Conservation (phyloP, 441 rosid genomes). For the Populus hybrid region DNA sequence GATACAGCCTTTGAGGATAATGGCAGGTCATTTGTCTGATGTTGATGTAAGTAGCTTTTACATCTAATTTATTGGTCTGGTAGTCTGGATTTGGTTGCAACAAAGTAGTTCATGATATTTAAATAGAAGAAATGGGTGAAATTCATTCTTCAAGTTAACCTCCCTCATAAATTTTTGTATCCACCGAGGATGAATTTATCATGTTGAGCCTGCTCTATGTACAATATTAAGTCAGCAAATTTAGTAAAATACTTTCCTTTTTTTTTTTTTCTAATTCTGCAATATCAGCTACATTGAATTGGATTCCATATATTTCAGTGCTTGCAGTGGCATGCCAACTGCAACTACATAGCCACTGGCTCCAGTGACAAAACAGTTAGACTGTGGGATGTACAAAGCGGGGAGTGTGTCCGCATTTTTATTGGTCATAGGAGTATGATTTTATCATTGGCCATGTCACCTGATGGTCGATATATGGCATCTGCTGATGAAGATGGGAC, state of each 20-base stretch:
- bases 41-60: slow-evolving; percentile 71
- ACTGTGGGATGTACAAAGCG: slow-evolving; percentile 91
- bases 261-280: not conserved
- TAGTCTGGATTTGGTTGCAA: not conserved
- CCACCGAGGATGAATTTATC: not conserved
- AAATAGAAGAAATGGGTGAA: not conserved
- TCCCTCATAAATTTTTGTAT: not conserved
- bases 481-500: slow-evolving; percentile 98
- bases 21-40: slow-evolving; percentile 98
- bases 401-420: slow-evolving; percentile 87
- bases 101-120: not conserved
- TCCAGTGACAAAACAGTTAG: slow-evolving; percentile 94
- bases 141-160: not conserved
- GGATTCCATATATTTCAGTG: slow-evolving; percentile 51
- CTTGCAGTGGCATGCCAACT: slow-evolving; percentile 97
- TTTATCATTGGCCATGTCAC: slow-evolving; percentile 89
- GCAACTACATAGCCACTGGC: slow-evolving; percentile 94
- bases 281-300: slow-evolving; percentile 7
- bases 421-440: slow-evolving; percentile 97
- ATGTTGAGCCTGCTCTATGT: slow-evolving; percentile 1
- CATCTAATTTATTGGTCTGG: not conserved
- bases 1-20: slow-evolving; percentile 85
- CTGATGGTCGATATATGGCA: slow-evolving; percentile 94
- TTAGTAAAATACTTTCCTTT: not conserved
- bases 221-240: not conserved